phyloP scores from a whole-genome alignment of 352 stramenopile genomes.

The Phytopythium litorale region DNA sequence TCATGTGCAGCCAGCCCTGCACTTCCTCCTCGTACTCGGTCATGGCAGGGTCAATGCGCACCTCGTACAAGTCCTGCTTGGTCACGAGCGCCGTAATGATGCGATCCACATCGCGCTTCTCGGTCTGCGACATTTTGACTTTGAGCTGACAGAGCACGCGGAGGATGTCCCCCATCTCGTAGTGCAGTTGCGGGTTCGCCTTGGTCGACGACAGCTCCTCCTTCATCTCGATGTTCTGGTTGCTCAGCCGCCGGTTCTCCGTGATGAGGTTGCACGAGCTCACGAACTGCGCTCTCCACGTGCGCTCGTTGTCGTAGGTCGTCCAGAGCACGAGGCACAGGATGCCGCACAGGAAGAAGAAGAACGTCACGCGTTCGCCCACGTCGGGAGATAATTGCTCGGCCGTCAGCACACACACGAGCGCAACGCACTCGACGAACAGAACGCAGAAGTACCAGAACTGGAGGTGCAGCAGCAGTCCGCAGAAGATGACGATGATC shows the following conservation, averaged over 20 bases:
- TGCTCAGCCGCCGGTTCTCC: conserved; percentile 54
- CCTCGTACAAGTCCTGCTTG: conserved; percentile 63
- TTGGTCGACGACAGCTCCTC: conserved; percentile 53
- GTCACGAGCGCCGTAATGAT: conserved; percentile 67
- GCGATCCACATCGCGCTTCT: conserved; percentile 60
- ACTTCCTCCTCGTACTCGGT: conserved; percentile 65
- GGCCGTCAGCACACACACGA: conserved; percentile 26
- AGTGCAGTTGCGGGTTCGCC: conserved; percentile 60
- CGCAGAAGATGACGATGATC: conserved; percentile 27
- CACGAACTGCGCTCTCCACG: conserved; percentile 42
- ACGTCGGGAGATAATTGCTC: conserved; percentile 17
- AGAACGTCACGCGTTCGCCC: conserved; percentile 14
- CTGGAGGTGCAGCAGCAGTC: conserved; percentile 46
- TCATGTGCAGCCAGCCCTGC: conserved; percentile 70
- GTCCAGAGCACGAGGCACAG: conserved; percentile 30
- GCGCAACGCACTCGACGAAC: conserved; percentile 28
- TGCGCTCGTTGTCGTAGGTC: conserved; percentile 43
- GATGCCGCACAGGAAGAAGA: conserved; percentile 31
- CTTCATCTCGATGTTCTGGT: conserved; percentile 66
- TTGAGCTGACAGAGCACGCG: conserved; percentile 71
- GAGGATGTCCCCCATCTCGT: conserved; percentile 72
- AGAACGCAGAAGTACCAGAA: conserved; percentile 47
- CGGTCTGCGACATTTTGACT: conserved; percentile 43
- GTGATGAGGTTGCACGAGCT: conserved; percentile 49
- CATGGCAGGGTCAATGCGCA: conserved; percentile 47